Evolutionary conservation across 2,329 filamentous ascomycete species (phyloP), one percentile per base, ranked within the genome.

Genomic region (Colletotrichum chrysophilum): DNA sequence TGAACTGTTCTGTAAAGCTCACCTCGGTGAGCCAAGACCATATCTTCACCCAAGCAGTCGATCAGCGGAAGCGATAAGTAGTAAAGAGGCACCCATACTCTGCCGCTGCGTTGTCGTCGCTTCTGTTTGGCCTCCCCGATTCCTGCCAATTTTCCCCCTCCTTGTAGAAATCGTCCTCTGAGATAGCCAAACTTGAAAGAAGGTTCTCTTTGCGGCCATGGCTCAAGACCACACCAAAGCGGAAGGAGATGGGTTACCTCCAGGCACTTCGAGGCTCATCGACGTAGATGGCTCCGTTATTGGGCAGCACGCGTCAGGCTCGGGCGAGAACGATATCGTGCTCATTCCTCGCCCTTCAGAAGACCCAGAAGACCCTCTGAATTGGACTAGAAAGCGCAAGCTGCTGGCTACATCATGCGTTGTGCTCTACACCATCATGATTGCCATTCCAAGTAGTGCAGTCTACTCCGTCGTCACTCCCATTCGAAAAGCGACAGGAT

Each of bases 381-480:
- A 81, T 70, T 81, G 80, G 80, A 71, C 75, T 0, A 67, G 62
- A 16, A 70, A 62, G 58, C 77, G 80, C 14, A 81, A 81, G 61
- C 32, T 77, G 18, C 68, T 81, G 2, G 70, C 71, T 16, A 74
- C 71, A 2, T 74, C 71, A 7, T 80, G 79, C 21, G 76, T 81
- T 4, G 56, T 80, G 13, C 32, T 81, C 3, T 81, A 82, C 65
- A 80, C 71, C 18, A 55, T 74, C 26, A 74, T 71, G 67, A 66
- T 74, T 21, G 86, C 86, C 65, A 86, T 87, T 72, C 83, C 86
- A 1, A 66, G 82, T 2, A 84, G 84, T 3, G 85, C 82, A 0
- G 82, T 87, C 0, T 87, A 86, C 73, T 86, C 84, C 0, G 80
- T 85, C 7, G 75, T 87, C 0, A 84, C 84, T 0, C 84, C 85